Percentiles rank a stretch among this genome's conserved stretches.
Conservation (phyloP, 2,329 filamentous ascomycete species). For the Alternaria gansuensis region DNA sequence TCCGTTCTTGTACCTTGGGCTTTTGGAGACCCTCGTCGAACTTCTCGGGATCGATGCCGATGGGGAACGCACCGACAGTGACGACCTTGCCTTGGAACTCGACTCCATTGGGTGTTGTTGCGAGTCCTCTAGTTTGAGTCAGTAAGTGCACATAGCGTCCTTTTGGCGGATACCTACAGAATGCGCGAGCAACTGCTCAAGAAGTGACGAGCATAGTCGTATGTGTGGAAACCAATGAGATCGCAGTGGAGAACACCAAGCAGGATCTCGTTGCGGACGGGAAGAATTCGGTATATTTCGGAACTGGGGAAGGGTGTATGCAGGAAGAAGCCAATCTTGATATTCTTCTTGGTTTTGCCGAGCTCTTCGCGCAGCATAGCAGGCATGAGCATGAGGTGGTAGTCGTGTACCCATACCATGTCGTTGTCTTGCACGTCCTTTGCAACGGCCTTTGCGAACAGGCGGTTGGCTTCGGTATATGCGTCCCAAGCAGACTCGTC, state of each 20-base stretch:
- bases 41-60: conserved; percentile 97
- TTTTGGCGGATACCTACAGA: conserved; percentile 62
- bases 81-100: conserved; percentile 89
- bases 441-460: conserved; percentile 88
- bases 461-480: conserved; percentile 89
- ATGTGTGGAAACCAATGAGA: conserved; percentile 96
- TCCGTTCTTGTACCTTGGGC: conserved; percentile 85
- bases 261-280: conserved; percentile 88
- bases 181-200: conserved; percentile 96
- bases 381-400: conserved; percentile 96
- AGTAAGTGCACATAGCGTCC: conserved; percentile 11
- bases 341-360: conserved; percentile 80
- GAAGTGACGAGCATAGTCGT: conserved; percentile 98
- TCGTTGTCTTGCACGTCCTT: conserved; percentile 92
- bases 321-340: conserved; percentile 98
- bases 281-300: conserved; percentile 95
- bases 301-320: conserved; percentile 97
- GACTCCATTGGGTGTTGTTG: conserved; percentile 91
- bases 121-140: conserved; percentile 61
- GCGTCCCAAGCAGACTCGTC: conserved; percentile 94
- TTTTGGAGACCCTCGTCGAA: conserved; percentile 89
- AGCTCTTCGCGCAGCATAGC: conserved; percentile 94
- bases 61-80: conserved; percentile 93
- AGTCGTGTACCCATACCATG: conserved; percentile 97
- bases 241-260: conserved; percentile 91